phyloP scores from a whole-genome alignment of 208 protist genomes.

The Trichomonas vaginalis region DNA sequence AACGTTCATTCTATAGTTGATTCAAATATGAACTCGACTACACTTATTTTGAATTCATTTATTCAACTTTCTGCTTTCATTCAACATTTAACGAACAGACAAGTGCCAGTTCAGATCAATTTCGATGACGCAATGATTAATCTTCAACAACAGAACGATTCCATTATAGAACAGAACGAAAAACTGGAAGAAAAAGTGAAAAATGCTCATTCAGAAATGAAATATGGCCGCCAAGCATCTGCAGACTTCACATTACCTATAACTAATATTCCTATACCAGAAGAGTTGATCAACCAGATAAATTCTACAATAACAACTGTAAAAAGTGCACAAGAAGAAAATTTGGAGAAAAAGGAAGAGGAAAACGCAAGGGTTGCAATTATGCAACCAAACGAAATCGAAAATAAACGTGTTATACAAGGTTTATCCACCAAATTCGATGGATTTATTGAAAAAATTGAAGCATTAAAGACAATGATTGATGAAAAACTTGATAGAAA shows the following conservation, averaged over 20 bases:
- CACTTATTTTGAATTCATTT: not conserved
- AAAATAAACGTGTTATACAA: not conserved
- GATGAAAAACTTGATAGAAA: not conserved
- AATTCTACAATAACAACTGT: too few relatives aligned
- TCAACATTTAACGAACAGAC: not conserved
- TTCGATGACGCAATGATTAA: not conserved
- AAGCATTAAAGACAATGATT: not conserved
- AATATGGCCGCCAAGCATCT: too few relatives aligned
- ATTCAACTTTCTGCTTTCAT: not conserved
- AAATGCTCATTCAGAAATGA: not conserved
- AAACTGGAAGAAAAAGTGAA: not conserved
- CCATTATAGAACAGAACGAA: not conserved
- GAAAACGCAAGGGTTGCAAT: too few relatives aligned
- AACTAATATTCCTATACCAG: too few relatives aligned
- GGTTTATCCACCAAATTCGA: not conserved
- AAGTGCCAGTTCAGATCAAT: not conserved
- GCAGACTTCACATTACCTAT: too few relatives aligned
- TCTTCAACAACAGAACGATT: not conserved
- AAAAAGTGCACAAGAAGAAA: too few relatives aligned
- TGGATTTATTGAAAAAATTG: not conserved
- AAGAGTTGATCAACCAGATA: too few relatives aligned
- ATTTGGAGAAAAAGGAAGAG: too few relatives aligned
- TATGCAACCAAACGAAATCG: not conserved
- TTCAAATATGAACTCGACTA: not conserved
- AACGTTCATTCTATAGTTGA: not conserved